Conservation (phyloP, 2,329 filamentous ascomycete species). For the Cladosporium sp. region DNA sequence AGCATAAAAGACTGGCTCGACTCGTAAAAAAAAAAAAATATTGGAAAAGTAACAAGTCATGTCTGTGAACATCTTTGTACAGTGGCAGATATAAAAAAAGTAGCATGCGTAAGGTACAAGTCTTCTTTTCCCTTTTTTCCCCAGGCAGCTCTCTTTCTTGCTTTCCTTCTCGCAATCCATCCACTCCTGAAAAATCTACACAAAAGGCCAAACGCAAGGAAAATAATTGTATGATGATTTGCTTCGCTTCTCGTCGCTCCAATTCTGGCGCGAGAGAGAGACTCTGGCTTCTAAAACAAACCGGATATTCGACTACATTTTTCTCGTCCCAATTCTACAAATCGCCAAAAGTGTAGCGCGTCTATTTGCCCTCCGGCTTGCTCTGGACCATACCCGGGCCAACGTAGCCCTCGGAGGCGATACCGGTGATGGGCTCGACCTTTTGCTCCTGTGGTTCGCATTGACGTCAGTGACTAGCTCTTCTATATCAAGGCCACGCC, state of each 20-base stretch:
- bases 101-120: conserved; percentile 13
- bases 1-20: too few relatives aligned
- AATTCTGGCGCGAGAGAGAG: not conserved
- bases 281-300: not conserved
- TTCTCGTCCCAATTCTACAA: conserved; percentile 1
- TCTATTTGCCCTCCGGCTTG: conserved; percentile 26
- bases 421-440: conserved; percentile 80
- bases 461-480: conserved; percentile 14
- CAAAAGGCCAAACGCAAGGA: conserved; percentile 13
- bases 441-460: conserved; percentile 63
- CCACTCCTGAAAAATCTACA: conserved; percentile 8
- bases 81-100: conserved; percentile 8
- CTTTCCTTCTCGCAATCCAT: not conserved
- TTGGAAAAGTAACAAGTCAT: too few relatives aligned
- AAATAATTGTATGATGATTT: not conserved
- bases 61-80: conserved; percentile 13
- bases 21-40: too few relatives aligned
- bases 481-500: not conserved
- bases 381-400: conserved; percentile 72
- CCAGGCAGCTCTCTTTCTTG: not conserved
- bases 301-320: conserved; percentile 14
- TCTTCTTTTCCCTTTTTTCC: not conserved
- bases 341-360: not conserved
- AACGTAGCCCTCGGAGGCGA: conserved; percentile 72
- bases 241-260: not conserved